A percentile compares a stretch with the other conserved stretches of the same genome.
phyloP scores from a whole-genome alignment of 345 rosid species.

The Moricandia arvensis region DNA sequence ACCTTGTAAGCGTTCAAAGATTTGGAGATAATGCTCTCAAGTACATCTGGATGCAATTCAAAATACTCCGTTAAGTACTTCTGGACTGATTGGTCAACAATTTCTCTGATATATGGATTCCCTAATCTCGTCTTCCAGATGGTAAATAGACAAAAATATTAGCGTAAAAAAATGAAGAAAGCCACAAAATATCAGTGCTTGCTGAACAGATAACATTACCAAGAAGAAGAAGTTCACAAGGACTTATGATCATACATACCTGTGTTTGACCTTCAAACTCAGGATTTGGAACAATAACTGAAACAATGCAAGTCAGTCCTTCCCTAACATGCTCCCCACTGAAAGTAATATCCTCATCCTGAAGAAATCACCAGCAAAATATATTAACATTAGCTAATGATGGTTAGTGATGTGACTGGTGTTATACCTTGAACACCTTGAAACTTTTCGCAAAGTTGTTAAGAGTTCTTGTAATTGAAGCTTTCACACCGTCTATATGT shows the following conservation, averaged over 20 bases:
- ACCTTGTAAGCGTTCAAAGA: slow-evolving; percentile 86
- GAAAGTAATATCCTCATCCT: slow-evolving; percentile 80
- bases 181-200: not conserved
- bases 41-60: slow-evolving; percentile 90
- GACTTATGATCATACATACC: slow-evolving; percentile 43
- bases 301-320: slow-evolving; percentile 83
- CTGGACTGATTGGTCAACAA: slow-evolving; percentile 87
- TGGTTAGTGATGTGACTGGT: slow-evolving; percentile 1
- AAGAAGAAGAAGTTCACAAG: slow-evolving; percentile 14
- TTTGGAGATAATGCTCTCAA: slow-evolving; percentile 80
- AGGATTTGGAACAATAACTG: slow-evolving; percentile 87
- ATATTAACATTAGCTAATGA: not conserved
- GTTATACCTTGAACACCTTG: slow-evolving; percentile 55
- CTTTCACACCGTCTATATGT: slow-evolving; percentile 85
- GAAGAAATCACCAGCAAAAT: slow-evolving; percentile 19
- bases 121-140: slow-evolving; percentile 79
- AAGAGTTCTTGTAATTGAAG: slow-evolving; percentile 86
- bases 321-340: slow-evolving; percentile 85
- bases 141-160: slow-evolving; percentile 14
- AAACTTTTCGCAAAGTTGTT: slow-evolving; percentile 76
- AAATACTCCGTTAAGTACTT: slow-evolving; percentile 83
- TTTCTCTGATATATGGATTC: slow-evolving; percentile 85
- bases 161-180: slow-evolving; percentile 12
- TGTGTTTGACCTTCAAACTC: slow-evolving; percentile 98
- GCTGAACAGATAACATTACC: not conserved